Conservation (phyloP, 768 basidiomycete species). For the Suillus paluster region DNA sequence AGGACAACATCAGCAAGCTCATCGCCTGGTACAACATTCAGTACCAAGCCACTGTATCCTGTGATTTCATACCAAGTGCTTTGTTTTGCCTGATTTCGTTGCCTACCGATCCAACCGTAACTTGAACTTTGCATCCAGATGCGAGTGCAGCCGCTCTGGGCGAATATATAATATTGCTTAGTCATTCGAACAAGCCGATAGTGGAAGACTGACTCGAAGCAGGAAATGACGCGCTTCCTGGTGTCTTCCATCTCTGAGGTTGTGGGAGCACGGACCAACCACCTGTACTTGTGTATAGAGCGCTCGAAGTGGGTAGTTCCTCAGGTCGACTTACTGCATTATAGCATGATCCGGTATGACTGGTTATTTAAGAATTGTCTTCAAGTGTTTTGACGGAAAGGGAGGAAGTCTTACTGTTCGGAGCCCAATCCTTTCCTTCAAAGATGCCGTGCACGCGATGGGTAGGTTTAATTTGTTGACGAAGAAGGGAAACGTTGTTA, state of each 20-base stretch:
- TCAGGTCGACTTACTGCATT: constrained; percentile 52
- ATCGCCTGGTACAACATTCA: constrained; percentile 44
- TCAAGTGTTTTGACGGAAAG: neutral
- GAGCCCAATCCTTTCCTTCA: constrained; percentile 70
- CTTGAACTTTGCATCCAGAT: constrained; percentile 57
- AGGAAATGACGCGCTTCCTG: constrained; percentile 60
- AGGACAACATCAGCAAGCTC: constrained; percentile 62
- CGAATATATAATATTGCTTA: neutral
- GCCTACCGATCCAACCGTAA: constrained; percentile 37
- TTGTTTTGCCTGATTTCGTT: constrained; percentile 69
- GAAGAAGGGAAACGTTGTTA: constrained; percentile 74
- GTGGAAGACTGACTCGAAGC: constrained; percentile 58
- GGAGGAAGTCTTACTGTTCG: constrained; percentile 52
- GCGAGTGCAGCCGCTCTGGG: constrained; percentile 63
- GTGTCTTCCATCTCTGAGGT: constrained; percentile 57
- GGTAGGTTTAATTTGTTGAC: constrained; percentile 76
- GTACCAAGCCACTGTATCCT: neutral
- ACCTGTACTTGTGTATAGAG: constrained; percentile 41
- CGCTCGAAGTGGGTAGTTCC: neutral
- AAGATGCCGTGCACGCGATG: constrained; percentile 79
- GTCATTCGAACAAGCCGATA: neutral
- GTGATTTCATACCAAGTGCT: constrained; percentile 47
- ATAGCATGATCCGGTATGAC: constrained; percentile 81
- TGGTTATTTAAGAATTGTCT: constrained; percentile 27
- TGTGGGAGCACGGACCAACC: constrained; percentile 69